Base-by-base conservation (phyloP, 192 early-diverging fungal species). In the Rhizophagus clarus region DNA sequence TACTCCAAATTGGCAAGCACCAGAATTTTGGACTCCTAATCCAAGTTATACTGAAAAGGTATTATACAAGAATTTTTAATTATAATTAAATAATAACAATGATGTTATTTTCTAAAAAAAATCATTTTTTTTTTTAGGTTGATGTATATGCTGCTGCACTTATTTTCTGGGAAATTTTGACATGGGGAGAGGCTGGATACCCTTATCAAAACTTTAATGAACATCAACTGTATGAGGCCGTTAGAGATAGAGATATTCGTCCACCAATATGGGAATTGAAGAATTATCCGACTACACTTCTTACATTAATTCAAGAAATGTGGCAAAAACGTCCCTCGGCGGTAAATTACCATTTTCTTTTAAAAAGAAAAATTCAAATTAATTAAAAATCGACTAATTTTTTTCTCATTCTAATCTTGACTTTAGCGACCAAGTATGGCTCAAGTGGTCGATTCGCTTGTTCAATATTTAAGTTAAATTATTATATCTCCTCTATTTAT, bases 1-100 rank as follows among this genome's bases (percentile, higher is more conserved):
- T 7, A 94, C 93, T 22, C 93, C 93, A 74, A 94, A 94, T 68
- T 94, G 93, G 92, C 92, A 93, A 84, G 93, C 93, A 9, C 93
- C 93, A 37, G 93, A 94, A 84, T 93, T 92, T 72, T 94, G 92
- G 92, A 85, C 88, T 0, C 79, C 90, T 22, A 88, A 88, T 28
- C 93, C 93, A 6, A 87, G 90, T 56, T 94, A 94, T 77, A 91
- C 91, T 0, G 93, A 94, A 79, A 94, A 94, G 75, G 93, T 94
- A 14, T 79, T 47, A 17, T 5, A 37, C 0, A 40, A 40, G 6
- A 40, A 40, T 37, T 8, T 61, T 10, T 40, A 31, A n/a, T 42
- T 70, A 45, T 42, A 24, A 26, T 72, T 26, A 66, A n/a, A 32
- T 42, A 64, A 12, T 40, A 15, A 32, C 29, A 64, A 12, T 40